These are phyloP conservation scores for Inosperma sp. DNA, from an alignment of 768 basidiomycete species.

Conservation along the genomic window DNA sequence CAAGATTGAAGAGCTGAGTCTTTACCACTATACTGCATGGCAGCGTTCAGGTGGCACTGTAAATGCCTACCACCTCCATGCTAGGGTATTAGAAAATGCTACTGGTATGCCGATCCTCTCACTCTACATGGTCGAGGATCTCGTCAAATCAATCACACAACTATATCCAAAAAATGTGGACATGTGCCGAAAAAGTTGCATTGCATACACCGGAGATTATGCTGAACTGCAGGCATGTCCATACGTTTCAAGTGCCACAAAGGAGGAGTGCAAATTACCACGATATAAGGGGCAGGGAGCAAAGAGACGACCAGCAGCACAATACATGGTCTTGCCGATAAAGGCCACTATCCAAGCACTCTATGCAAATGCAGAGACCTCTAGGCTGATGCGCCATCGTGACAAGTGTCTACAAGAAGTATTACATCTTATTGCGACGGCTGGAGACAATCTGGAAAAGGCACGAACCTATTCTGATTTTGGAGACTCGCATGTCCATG, in stretches of 20 bases:
- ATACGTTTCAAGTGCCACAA: slow-evolving; percentile 9
- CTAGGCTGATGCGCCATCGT: slow-evolving; percentile 20
- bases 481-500: slow-evolving; percentile 20
- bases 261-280: slow-evolving; percentile 13
- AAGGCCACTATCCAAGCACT: slow-evolving; percentile 24
- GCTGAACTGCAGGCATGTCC: slow-evolving; percentile 11
- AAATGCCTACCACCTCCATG: slow-evolving; percentile 8
- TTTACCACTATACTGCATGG: slow-evolving; percentile 13
- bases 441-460: not conserved
- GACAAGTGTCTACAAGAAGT: slow-evolving; percentile 21
- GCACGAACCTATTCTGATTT: slow-evolving; percentile 22
- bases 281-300: slow-evolving; percentile 11
- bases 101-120: slow-evolving; percentile 3
- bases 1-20: no score
- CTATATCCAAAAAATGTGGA: slow-evolving; percentile 16
- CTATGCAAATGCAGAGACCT: slow-evolving; percentile 26
- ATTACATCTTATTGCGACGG: slow-evolving; percentile 18
- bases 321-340: slow-evolving; percentile 21
- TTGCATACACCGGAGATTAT: slow-evolving; percentile 25
- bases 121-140: slow-evolving; percentile 2
- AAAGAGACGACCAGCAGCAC: slow-evolving; percentile 17
- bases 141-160: slow-evolving; percentile 12
- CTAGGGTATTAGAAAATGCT: not conserved
- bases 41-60: slow-evolving; percentile 9
- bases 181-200: slow-evolving; percentile 25